Percentiles rank a stretch among this genome's conserved stretches.
Evolutionary conservation across 176 grass and related monocot species (phyloP).

Genomic region (Musa acuminata): DNA sequence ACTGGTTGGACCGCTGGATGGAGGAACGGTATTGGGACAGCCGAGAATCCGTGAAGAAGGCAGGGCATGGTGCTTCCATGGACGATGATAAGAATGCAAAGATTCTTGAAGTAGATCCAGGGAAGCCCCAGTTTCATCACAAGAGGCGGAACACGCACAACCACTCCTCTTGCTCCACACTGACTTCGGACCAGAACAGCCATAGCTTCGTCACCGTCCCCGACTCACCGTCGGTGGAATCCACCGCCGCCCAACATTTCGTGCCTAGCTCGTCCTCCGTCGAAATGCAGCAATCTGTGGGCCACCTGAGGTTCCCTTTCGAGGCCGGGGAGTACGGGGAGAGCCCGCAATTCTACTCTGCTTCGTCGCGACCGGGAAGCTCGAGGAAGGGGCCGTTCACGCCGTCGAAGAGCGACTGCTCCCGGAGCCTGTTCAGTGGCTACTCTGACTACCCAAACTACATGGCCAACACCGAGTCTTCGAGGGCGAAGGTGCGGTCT

Average conservation of each 20-base stretch:
- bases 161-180: constrained; percentile 62
- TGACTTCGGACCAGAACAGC: constrained; percentile 57
- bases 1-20: constrained; percentile 85
- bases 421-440: constrained; percentile 49
- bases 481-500: constrained; percentile 66
- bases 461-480: constrained; percentile 92
- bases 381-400: constrained; percentile 48
- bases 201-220: constrained; percentile 55
- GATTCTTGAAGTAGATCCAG: constrained; percentile 82
- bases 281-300: constrained; percentile 41
- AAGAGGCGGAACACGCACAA: constrained; percentile 19
- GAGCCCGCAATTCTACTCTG: constrained; percentile 81
- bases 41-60: neutral
- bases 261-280: constrained; percentile 54
- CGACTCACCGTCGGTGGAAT: constrained; percentile 54
- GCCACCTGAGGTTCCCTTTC: constrained; percentile 30
- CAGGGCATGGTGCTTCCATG: constrained; percentile 6
- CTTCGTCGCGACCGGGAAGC: constrained; percentile 49
- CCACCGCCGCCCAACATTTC: constrained; percentile 51
- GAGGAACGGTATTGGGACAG: constrained; percentile 51
- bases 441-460: constrained; percentile 84
- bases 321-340: constrained; percentile 52
- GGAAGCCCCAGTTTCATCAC: constrained; percentile 58
- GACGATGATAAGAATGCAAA: constrained; percentile 89
- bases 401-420: constrained; percentile 71